phyloP scores from a whole-genome alignment of 2,329 filamentous ascomycete genomes.

The Ilyonectria robusta region DNA sequence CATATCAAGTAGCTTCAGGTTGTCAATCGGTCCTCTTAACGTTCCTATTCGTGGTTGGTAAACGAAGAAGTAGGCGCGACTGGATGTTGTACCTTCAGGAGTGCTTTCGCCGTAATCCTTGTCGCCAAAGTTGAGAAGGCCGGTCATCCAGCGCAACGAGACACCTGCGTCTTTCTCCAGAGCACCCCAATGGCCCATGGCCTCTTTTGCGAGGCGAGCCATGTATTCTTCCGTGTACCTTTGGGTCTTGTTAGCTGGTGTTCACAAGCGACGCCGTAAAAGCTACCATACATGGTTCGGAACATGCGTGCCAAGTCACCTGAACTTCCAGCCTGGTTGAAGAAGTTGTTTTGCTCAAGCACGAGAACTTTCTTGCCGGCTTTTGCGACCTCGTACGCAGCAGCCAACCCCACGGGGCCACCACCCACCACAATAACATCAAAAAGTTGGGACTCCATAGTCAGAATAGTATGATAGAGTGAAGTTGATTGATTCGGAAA shows the following conservation, averaged over 20 bases:
- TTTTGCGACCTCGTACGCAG: conserved; percentile 37
- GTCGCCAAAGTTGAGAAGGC: conserved; percentile 39
- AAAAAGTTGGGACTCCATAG: conserved; percentile 1
- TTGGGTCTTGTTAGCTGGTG: neutral
- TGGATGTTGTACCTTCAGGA: conserved; percentile 20
- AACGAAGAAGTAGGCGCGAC: neutral
- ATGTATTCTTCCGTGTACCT: conserved; percentile 38
- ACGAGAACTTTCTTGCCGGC: conserved; percentile 28
- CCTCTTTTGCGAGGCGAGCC: conserved; percentile 28
- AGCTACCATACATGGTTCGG: conserved; percentile 25
- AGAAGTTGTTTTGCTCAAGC: conserved; percentile 35
- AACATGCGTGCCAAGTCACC: conserved; percentile 35
- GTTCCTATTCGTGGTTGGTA: neutral
- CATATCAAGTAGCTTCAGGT: neutral
- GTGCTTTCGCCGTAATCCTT: conserved; percentile 16
- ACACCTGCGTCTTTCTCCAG: conserved; percentile 33
- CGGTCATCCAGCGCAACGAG: conserved; percentile 33
- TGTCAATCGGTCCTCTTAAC: neutral
- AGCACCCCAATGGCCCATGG: conserved; percentile 33
- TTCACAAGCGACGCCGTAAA: neutral
- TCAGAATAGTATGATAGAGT: neutral
- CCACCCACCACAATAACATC: conserved; percentile 32
- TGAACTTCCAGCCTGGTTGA: conserved; percentile 32
- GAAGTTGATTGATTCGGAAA: no score
- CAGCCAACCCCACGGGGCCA: conserved; percentile 30